phyloP scores from a whole-genome alignment of 2,329 filamentous ascomycete species.

The Kalmusia sp. region DNA sequence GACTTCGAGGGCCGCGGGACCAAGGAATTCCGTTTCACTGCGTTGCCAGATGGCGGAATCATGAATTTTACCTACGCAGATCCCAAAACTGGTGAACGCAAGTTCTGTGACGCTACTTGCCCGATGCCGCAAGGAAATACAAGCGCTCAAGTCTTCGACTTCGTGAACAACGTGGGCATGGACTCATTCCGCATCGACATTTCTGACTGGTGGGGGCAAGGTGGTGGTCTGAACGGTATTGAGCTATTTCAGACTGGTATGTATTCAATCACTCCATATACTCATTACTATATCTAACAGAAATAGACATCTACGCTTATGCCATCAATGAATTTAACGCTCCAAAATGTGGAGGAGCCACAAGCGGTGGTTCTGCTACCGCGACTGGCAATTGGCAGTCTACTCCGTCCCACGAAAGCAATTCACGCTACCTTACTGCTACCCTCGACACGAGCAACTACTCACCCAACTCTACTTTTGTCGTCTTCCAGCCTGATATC shows the following conservation, averaged over 20 bases:
- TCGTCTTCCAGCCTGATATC: constrained; percentile 85
- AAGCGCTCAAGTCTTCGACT: constrained; percentile 86
- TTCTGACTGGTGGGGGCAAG: constrained; percentile 83
- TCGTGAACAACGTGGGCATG: constrained; percentile 94
- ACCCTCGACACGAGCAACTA: constrained; percentile 64
- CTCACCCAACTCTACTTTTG: constrained; percentile 65
- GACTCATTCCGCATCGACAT: constrained; percentile 84
- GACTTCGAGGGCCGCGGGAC: constrained; percentile 84
- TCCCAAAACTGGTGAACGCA: constrained; percentile 67
- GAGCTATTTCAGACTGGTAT: constrained; percentile 79
- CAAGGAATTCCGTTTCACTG: constrained; percentile 85
- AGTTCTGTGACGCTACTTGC: constrained; percentile 80
- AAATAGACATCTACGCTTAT: constrained; percentile 76
- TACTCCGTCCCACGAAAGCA: constrained; percentile 71
- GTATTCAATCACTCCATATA: not conserved
- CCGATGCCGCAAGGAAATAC: constrained; percentile 76
- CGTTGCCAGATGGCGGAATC: constrained; percentile 86
- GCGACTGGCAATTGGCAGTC: constrained; percentile 76
- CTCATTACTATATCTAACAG: constrained; percentile 9
- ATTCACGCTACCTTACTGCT: constrained; percentile 78
- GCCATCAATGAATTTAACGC: constrained; percentile 90
- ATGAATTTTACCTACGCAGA: constrained; percentile 96
- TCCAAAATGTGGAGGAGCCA: constrained; percentile 74
- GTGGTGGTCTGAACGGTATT: constrained; percentile 84
- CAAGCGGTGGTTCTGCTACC: constrained; percentile 69